phyloP scores from a whole-genome alignment of 1,284 basidiomycete genomes.

The Stereum hirsutum region DNA sequence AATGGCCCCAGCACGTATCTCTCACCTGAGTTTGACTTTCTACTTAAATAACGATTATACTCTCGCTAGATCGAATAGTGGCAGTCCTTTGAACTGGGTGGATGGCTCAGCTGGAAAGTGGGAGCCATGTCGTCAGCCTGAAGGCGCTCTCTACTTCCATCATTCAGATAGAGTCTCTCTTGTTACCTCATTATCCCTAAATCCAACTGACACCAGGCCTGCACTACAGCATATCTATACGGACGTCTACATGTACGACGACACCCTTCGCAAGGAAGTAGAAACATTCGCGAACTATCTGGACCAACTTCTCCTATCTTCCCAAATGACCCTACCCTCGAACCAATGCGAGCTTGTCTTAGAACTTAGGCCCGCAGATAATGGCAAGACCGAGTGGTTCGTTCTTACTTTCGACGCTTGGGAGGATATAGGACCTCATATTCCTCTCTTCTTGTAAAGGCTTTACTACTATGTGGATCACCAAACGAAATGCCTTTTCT shows the following conservation, averaged over 20 bases:
- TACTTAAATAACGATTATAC: slow-evolving; percentile 10
- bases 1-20: slow-evolving; percentile 15
- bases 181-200: not conserved
- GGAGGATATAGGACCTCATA: too few relatives aligned
- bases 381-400: slow-evolving; percentile 7
- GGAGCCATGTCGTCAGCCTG: too few relatives aligned
- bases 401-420: too few relatives aligned
- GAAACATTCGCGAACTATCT: slow-evolving; percentile 9
- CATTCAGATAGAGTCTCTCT: slow-evolving; percentile 13
- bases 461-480: slow-evolving; percentile 20
- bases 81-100: too few relatives aligned
- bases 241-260: slow-evolving; percentile 15
- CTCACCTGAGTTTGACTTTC: not conserved
- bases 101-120: too few relatives aligned
- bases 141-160: slow-evolving; percentile 20
- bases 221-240: slow-evolving; percentile 15
- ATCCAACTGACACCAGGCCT: not conserved
- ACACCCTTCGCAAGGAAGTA: slow-evolving; percentile 4
- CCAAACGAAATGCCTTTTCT: slow-evolving; percentile 15
- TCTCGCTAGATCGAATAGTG: slow-evolving; percentile 9
- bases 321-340: slow-evolving; percentile 6
- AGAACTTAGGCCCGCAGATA: slow-evolving; percentile 12
- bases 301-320: slow-evolving; percentile 6
- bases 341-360: slow-evolving; percentile 15
- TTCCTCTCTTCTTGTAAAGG: too few relatives aligned